These are phyloP conservation scores for Xylariomycetidae sp. DNA, from an alignment of 2,329 filamentous ascomycete species.

Conservation along the genomic window DNA sequence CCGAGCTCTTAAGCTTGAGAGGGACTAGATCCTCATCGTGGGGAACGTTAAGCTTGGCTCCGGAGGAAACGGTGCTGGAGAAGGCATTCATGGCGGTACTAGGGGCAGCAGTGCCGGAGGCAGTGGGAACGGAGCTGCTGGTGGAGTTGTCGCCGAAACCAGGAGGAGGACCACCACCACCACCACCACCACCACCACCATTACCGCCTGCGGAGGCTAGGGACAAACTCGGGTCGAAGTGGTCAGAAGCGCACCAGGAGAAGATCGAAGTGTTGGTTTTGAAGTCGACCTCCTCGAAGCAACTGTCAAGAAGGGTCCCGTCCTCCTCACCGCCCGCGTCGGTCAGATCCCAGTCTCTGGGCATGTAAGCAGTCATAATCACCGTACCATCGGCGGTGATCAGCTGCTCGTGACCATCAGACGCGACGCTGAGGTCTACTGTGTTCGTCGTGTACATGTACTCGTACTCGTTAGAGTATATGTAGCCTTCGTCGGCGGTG, in stretches of 20 bases:
- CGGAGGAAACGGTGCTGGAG: not conserved
- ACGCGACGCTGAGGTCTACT: not conserved
- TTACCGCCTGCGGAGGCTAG: not conserved
- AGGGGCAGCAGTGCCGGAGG: not conserved
- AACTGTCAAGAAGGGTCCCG: slow-evolving; percentile 24
- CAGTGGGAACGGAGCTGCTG: not conserved
- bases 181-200: too few relatives aligned
- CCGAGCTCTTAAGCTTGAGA: too few relatives aligned
- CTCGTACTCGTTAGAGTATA: not conserved
- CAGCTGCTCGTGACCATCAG: slow-evolving; percentile 20
- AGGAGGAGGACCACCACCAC: too few relatives aligned
- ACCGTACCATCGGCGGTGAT: slow-evolving; percentile 32
- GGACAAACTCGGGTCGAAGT: slow-evolving; percentile 13
- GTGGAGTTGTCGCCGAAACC: not conserved
- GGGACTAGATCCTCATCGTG: too few relatives aligned
- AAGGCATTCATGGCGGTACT: not conserved
- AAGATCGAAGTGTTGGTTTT: slow-evolving; percentile 27
- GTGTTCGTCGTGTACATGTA: not conserved
- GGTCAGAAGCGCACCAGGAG: slow-evolving; percentile 26
- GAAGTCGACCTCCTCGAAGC: slow-evolving; percentile 31
- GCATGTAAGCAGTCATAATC: slow-evolving; percentile 33
- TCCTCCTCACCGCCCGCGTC: slow-evolving; percentile 21
- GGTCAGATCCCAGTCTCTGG: slow-evolving; percentile 20
- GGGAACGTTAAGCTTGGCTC: too few relatives aligned
- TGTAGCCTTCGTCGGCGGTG: not conserved